Base-by-base conservation (phyloP, 2,329 filamentous ascomycete genomes). In the Rosellinia necatrix region DNA sequence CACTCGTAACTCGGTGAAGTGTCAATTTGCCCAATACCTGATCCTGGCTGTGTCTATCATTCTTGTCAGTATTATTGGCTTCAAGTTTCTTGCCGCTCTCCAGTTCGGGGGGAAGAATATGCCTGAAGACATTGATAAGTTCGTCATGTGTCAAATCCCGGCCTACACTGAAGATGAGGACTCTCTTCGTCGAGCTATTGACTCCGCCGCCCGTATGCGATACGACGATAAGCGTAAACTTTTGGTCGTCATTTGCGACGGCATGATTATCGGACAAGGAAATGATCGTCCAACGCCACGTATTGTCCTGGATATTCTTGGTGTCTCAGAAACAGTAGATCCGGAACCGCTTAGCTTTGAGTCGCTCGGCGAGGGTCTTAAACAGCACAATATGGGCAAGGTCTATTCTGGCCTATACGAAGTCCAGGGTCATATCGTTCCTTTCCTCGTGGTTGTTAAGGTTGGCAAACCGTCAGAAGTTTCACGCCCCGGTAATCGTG, bases 321-420 rank as follows among this genome's bases (percentile, higher is more conserved):
- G 94, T 62, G 94, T 99, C 25, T 89, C 92, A 1, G 92, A 97
- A 66, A 90, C 88, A 2, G 90, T 97, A 13, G 93, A 99, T 69
- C 94, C 96, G 0, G 93, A 97, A 72, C 91, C 94, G 2, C 81
- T 99, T 55, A 97, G 92, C 80, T 99, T 99, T 67, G 93, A 99
- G 72, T 93, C 91, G 70, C 83, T 99, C 30, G 94, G 94, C 56
- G 93, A 97, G 75, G 94, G 94, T 71, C 85, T 89, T 76, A 96
- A 96, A 77, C 94, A 97, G 74, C 94, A 97, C 80, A 99, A 99
- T 75, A 97, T 97, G 93, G 94, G 90, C 74, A 99, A 99, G 76
- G 86, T 97, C 63, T 99, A 99, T 76, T 97, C 94, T 17, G 94
- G 94, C 69, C 81, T 99, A 4, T 99, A 99, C 72, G 94, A 99